Evolutionary conservation across 2,329 filamentous ascomycete species (phyloP).

Genomic region (Karstenula rhodostoma): DNA sequence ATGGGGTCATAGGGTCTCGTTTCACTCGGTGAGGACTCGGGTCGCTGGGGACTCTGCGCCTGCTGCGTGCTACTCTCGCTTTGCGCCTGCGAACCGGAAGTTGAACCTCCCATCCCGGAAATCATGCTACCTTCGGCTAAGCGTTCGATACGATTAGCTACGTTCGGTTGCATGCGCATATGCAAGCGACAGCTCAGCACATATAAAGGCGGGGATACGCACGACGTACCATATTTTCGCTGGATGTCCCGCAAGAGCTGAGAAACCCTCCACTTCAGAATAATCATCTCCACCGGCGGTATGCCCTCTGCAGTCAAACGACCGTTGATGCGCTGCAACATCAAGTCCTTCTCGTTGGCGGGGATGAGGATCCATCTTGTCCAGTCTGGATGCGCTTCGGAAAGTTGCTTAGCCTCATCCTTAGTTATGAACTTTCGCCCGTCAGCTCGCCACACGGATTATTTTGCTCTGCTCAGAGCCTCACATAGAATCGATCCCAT

Average conservation of each 20-base stretch:
- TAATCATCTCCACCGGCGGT: conserved; percentile 48
- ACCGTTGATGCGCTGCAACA: conserved; percentile 46
- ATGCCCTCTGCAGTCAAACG: conserved; percentile 46
- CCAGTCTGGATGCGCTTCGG: conserved; percentile 47
- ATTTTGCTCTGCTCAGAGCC: conserved; percentile 22
- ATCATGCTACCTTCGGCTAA: conserved; percentile 50
- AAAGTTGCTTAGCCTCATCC: conserved; percentile 47
- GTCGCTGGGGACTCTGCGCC: conserved; percentile 40
- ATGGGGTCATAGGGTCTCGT: conserved; percentile 48
- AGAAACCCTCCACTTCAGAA: conserved; percentile 49
- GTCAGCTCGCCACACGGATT: conserved; percentile 33
- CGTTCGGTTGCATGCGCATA: conserved; percentile 30
- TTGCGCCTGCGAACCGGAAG: conserved; percentile 39
- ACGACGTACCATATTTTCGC: conserved; percentile 47
- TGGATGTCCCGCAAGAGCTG: conserved; percentile 48
- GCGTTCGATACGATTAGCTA: conserved; percentile 41
- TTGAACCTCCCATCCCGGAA: conserved; percentile 38
- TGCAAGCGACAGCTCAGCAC: conserved; percentile 27
- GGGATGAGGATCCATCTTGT: conserved; percentile 49
- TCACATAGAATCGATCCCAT: conserved; percentile 50
- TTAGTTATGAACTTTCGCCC: conserved; percentile 46
- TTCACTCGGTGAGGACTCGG: conserved; percentile 45
- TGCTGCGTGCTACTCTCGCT: conserved; percentile 38
- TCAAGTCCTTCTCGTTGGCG: conserved; percentile 46
- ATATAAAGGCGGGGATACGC: conserved; percentile 28